phyloP scores from a whole-genome alignment of 345 rosid species.

The Pistacia vera region DNA sequence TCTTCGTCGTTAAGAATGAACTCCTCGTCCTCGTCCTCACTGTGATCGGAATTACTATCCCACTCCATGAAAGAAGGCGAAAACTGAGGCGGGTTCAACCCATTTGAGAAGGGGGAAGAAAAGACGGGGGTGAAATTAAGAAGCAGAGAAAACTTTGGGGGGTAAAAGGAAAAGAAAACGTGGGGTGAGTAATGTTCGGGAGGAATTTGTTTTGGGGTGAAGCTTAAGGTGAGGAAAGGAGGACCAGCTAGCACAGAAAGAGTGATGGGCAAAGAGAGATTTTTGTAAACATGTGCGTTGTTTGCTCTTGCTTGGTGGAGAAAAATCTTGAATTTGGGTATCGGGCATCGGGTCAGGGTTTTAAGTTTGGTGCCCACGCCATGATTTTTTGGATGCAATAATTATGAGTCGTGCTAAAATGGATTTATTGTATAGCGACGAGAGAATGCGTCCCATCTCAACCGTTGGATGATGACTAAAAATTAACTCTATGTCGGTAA shows the following conservation, averaged over 20 bases:
- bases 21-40: slow-evolving; percentile 77
- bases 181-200: slow-evolving; percentile 39
- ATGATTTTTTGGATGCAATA: background rate
- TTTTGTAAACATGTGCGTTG: background rate
- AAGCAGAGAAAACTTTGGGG: background rate
- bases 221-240: background rate
- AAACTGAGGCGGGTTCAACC: background rate
- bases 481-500: too few species aligned
- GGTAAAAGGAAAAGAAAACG: slow-evolving; percentile 23
- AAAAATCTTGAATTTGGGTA: background rate
- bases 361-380: background rate
- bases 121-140: background rate
- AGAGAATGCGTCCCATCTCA: too few species aligned
- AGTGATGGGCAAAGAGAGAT: background rate
- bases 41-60: slow-evolving; percentile 96
- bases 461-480: too few species aligned
- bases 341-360: background rate
- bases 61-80: slow-evolving; percentile 62
- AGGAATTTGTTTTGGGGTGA: background rate
- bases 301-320: background rate
- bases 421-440: background rate
- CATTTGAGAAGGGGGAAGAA: background rate
- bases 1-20: slow-evolving; percentile 48
- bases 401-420: background rate
- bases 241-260: background rate